Conservation (phyloP, 2,329 filamentous ascomycete genomes). For the Phialophora expanda region DNA sequence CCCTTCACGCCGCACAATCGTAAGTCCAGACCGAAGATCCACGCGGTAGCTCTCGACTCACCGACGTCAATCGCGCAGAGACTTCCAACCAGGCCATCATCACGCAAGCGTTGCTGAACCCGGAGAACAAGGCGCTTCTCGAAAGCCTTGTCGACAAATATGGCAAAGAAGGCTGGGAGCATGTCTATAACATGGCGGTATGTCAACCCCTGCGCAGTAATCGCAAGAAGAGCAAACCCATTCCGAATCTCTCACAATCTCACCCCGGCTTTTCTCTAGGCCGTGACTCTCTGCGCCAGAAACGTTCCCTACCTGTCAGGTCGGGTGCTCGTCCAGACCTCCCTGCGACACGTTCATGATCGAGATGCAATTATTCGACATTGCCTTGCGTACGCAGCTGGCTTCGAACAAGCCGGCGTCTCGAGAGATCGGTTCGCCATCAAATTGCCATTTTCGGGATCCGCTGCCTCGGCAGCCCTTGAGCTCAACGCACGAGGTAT, state of each 20-base stretch:
- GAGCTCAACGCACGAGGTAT: slow-evolving; percentile 49
- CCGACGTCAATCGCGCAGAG: not conserved
- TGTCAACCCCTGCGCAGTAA: not conserved
- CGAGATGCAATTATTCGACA: not conserved
- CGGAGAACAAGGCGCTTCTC: not conserved
- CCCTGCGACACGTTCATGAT: not conserved
- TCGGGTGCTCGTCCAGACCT: not conserved
- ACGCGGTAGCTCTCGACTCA: not conserved
- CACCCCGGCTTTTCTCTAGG: not conserved
- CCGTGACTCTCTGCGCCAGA: not conserved
- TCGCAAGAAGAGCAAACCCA: not conserved
- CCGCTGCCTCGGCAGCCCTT: slow-evolving; percentile 12
- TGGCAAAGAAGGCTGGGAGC: not conserved
- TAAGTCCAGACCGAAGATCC: not conserved
- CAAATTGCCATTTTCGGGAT: slow-evolving; percentile 20
- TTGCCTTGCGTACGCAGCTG: not conserved
- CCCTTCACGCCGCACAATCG: not conserved
- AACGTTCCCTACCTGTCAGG: not conserved
- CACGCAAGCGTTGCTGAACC: not conserved
- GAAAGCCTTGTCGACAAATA: not conserved
- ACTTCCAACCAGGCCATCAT: slow-evolving; percentile 1
- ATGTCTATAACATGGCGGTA: slow-evolving; percentile 1
- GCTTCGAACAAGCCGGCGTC: slow-evolving; percentile 13
- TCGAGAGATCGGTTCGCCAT: slow-evolving; percentile 23
- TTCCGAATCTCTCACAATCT: not conserved